Conservation (phyloP, 208 protist species). For the Crithidia expoeki region DNA sequence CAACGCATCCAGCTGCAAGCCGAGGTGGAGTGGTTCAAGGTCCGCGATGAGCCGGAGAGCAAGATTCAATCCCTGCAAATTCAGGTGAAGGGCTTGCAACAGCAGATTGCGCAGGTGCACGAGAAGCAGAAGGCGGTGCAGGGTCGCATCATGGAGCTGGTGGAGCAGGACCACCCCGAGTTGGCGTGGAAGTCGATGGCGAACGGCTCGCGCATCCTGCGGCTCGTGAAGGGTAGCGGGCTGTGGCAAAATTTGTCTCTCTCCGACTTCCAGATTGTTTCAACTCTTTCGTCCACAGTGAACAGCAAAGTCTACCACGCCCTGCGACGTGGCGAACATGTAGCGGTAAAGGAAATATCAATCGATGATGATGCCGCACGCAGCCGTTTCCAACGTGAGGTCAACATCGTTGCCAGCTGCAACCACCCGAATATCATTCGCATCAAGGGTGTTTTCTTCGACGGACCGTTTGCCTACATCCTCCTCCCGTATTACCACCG, state of each 20-base stretch:
- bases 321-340: slow-evolving; percentile 52
- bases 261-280: slow-evolving; percentile 64
- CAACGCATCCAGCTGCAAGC: slow-evolving; percentile 76
- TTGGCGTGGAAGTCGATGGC: slow-evolving; percentile 73
- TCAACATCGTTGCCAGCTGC: slow-evolving; percentile 58
- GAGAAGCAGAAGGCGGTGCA: slow-evolving; percentile 55
- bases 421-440: slow-evolving; percentile 71
- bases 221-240: slow-evolving; percentile 68
- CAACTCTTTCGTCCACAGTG: slow-evolving; percentile 55
- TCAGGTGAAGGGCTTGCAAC: slow-evolving; percentile 40
- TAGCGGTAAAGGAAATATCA: slow-evolving; percentile 70
- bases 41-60: slow-evolving; percentile 56
- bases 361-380: slow-evolving; percentile 52
- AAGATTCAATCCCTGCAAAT: slow-evolving; percentile 42
- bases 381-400: slow-evolving; percentile 62
- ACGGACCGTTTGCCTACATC: slow-evolving; percentile 73
- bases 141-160: slow-evolving; percentile 56
- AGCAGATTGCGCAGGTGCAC: slow-evolving; percentile 40
- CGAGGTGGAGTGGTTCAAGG: slow-evolving; percentile 77
- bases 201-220: slow-evolving; percentile 63
- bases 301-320: slow-evolving; percentile 83
- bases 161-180: slow-evolving; percentile 63
- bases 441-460: slow-evolving; percentile 81
- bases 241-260: slow-evolving; percentile 73
- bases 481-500: slow-evolving; percentile 62